A percentile compares a stretch with the other conserved stretches of the same genome.
phyloP scores from a whole-genome alignment of 805 yeast genomes.

The Cyberlindnera bimundalis region DNA sequence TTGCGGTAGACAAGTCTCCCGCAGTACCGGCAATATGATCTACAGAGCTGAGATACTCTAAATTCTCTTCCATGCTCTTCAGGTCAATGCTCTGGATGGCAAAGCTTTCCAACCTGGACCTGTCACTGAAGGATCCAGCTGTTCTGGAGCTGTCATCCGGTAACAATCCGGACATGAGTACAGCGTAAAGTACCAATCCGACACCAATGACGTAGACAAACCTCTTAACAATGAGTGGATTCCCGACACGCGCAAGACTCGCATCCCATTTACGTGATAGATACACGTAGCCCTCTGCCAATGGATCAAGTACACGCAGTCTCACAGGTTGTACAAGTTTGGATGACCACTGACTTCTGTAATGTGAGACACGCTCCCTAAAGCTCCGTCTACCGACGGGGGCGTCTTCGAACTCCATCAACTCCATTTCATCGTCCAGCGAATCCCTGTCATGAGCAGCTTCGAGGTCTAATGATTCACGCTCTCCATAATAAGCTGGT shows the following conservation, averaged over 20 bases:
- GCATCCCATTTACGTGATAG: constrained; percentile 48
- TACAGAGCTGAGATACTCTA: constrained; percentile 37
- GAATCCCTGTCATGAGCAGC: constrained; percentile 7
- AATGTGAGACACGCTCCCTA: constrained; percentile 23
- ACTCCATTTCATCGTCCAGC: constrained; percentile 35
- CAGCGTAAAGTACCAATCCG: constrained; percentile 52
- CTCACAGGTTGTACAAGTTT: constrained; percentile 13
- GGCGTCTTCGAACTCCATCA: constrained; percentile 30
- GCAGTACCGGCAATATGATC: constrained; percentile 84
- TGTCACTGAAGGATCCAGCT: constrained; percentile 63
- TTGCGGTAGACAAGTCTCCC: constrained; percentile 74
- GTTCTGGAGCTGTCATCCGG: constrained; percentile 39
- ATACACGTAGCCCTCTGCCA: constrained; percentile 35
- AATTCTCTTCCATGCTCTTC: constrained; percentile 30
- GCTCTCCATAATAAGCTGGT: constrained; percentile 22
- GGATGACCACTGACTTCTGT: constrained; percentile 3
- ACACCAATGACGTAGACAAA: constrained; percentile 66
- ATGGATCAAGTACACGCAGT: constrained; percentile 42
- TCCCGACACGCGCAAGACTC: constrained; percentile 64
- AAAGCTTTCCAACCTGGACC: constrained; percentile 45
- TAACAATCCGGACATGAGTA: constrained; percentile 54
- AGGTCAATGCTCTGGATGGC: constrained; percentile 51
- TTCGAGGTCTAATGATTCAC: background rate
- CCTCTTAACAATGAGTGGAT: constrained; percentile 80
- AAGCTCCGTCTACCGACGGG: background rate